Evolutionary conservation across 352 stramenopile genomes (phyloP).

Genomic region (Pythium aristosporum): DNA sequence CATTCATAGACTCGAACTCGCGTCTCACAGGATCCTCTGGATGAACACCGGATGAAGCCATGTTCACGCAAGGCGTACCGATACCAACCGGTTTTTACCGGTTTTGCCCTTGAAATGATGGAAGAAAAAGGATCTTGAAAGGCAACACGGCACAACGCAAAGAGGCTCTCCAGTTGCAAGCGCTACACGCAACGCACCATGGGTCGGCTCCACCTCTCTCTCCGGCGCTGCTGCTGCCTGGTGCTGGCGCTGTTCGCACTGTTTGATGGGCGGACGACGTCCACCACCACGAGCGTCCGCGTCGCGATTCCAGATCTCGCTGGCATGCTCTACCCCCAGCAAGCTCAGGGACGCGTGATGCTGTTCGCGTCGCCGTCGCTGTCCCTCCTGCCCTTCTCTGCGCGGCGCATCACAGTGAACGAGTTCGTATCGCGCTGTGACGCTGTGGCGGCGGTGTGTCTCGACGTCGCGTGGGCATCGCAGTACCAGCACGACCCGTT

Average conservation of each 20-base stretch:
- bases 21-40: no score
- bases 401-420: not conserved
- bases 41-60: no score
- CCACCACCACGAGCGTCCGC: constrained; percentile 15
- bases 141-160: not conserved
- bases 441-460: constrained; percentile 18
- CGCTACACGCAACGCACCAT: not conserved
- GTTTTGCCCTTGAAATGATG: not conserved
- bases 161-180: not conserved
- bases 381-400: constrained; percentile 6
- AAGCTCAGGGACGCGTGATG: constrained; percentile 14
- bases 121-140: constrained; percentile 14
- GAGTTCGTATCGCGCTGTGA: constrained; percentile 11
- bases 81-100: not conserved
- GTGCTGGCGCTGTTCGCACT: not conserved
- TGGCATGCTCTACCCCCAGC: constrained; percentile 30
- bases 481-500: constrained; percentile 36
- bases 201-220: not conserved
- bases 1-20: no score
- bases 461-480: constrained; percentile 32
- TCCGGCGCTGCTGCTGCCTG: not conserved
- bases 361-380: constrained; percentile 18
- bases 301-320: constrained; percentile 32
- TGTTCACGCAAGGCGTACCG: not conserved
- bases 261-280: not conserved